Evolutionary conservation across 208 protist species (phyloP).

Genomic region (Phytomonas francai): DNA sequence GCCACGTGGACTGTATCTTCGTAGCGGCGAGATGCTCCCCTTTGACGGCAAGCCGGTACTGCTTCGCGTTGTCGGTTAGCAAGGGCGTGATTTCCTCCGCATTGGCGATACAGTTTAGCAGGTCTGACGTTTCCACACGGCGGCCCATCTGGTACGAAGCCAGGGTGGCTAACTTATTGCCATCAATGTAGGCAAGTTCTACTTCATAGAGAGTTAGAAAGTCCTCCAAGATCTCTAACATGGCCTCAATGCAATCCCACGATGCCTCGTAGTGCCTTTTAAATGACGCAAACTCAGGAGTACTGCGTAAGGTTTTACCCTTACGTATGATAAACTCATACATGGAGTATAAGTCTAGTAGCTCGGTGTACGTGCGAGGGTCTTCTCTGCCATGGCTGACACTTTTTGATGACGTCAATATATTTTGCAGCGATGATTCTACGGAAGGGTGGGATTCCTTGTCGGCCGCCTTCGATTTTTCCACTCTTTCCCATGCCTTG

Average conservation of each 20-base stretch:
- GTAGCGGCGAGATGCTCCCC: conserved; percentile 70
- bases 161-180: conserved; percentile 74
- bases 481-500: conserved; percentile 53
- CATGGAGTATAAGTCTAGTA: conserved; percentile 92
- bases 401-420: background rate
- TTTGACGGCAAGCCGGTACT: conserved; percentile 47
- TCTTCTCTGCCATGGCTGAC: conserved; percentile 30
- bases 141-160: conserved; percentile 53
- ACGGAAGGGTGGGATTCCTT: background rate
- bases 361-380: conserved; percentile 83
- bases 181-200: conserved; percentile 87
- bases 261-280: conserved; percentile 67
- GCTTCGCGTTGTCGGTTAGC: conserved; percentile 28
- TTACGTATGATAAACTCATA: conserved; percentile 92
- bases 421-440: background rate
- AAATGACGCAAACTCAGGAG: conserved; percentile 89
- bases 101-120: conserved; percentile 80
- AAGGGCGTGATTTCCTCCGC: conserved; percentile 70
- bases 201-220: conserved; percentile 73
- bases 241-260: conserved; percentile 80
- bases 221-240: conserved; percentile 72
- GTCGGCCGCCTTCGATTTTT: conserved; percentile 18
- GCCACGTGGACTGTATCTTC: conserved; percentile 85
- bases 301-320: conserved; percentile 76
- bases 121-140: conserved; percentile 33